Percentiles rank a stretch among this genome's conserved stretches.
phyloP scores from a whole-genome alignment of 2,329 filamentous ascomycete species.

The Podosphaera xanthii region DNA sequence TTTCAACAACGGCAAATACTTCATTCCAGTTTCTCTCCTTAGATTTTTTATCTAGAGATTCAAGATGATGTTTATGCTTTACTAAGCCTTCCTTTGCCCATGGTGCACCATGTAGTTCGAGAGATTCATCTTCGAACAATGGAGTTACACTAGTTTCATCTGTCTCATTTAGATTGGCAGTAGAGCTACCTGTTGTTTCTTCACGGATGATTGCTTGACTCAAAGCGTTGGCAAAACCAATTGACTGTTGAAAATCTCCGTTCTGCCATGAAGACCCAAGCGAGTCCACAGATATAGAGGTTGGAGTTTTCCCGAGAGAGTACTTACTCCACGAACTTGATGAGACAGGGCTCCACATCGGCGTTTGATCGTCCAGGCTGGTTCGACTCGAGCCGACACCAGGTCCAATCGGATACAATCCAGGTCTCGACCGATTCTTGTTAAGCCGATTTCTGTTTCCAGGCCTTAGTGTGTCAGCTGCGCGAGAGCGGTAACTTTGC shows the following conservation, averaged over 20 bases:
- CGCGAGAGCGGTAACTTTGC: slow-evolving; percentile 51
- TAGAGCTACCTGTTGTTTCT: slow-evolving; percentile 35
- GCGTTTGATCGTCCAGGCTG: slow-evolving; percentile 76
- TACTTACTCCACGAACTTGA: slow-evolving; percentile 84
- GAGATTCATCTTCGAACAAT: slow-evolving; percentile 72
- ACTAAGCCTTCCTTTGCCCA: slow-evolving; percentile 96
- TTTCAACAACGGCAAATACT: slow-evolving; percentile 88
- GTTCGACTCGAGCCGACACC: slow-evolving; percentile 79
- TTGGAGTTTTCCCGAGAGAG: slow-evolving; percentile 74
- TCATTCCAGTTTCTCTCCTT: slow-evolving; percentile 90
- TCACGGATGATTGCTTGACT: slow-evolving; percentile 94
- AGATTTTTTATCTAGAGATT: slow-evolving; percentile 71
- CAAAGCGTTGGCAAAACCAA: slow-evolving; percentile 89
- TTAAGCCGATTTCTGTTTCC: slow-evolving; percentile 45
- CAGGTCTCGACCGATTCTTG: slow-evolving; percentile 64
- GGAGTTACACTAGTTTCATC: slow-evolving; percentile 26
- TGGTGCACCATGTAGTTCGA: slow-evolving; percentile 80
- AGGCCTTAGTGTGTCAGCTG: slow-evolving; percentile 21
- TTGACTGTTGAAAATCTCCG: slow-evolving; percentile 80
- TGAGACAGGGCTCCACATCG: slow-evolving; percentile 64
- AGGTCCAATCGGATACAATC: slow-evolving; percentile 45
- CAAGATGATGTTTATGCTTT: slow-evolving; percentile 89
- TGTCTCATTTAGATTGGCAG: slow-evolving; percentile 16
- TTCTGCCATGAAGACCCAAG: slow-evolving; percentile 54
- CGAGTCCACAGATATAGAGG: slow-evolving; percentile 80